These are phyloP conservation scores for Chernovozyma aurita DNA, from an alignment of 1,139 yeast species.

Conservation along the genomic window DNA sequence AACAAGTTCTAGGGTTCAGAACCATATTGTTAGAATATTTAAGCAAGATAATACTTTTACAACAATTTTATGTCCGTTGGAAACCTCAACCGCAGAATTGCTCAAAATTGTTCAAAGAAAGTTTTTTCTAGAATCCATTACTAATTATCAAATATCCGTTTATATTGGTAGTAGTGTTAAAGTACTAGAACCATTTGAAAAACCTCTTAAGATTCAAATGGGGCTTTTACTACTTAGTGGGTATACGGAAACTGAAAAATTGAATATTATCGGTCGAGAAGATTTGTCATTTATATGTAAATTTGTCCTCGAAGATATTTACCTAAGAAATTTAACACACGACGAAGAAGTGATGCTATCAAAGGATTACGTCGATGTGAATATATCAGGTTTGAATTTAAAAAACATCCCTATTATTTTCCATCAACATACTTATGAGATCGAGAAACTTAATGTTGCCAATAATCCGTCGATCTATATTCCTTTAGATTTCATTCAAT, in stretches of 20 bases:
- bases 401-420: slow-evolving; percentile 83
- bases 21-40: slow-evolving; percentile 63
- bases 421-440: slow-evolving; percentile 77
- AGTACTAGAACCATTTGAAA: slow-evolving; percentile 66
- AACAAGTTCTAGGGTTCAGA: slow-evolving; percentile 24
- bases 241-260: slow-evolving; percentile 67
- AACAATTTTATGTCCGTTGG: slow-evolving; percentile 69
- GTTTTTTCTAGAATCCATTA: slow-evolving; percentile 65
- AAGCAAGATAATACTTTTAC: slow-evolving; percentile 80
- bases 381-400: slow-evolving; percentile 68
- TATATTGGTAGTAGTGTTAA: slow-evolving; percentile 77
- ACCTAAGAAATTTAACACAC: slow-evolving; percentile 62
- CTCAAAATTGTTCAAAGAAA: slow-evolving; percentile 66
- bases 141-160: slow-evolving; percentile 76
- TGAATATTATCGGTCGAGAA: slow-evolving; percentile 79
- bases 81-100: slow-evolving; percentile 74
- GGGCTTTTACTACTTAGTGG: slow-evolving; percentile 75
- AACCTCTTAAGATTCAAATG: slow-evolving; percentile 75
- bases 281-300: slow-evolving; percentile 85
- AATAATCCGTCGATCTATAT: slow-evolving; percentile 82
- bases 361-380: slow-evolving; percentile 69
- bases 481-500: slow-evolving; percentile 82
- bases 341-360: slow-evolving; percentile 62
- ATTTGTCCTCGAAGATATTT: slow-evolving; percentile 72
- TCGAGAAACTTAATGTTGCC: slow-evolving; percentile 78